Base-by-base conservation (phyloP, 495 filamentous ascomycete species). In the Thermochaetoides thermophila region DNA sequence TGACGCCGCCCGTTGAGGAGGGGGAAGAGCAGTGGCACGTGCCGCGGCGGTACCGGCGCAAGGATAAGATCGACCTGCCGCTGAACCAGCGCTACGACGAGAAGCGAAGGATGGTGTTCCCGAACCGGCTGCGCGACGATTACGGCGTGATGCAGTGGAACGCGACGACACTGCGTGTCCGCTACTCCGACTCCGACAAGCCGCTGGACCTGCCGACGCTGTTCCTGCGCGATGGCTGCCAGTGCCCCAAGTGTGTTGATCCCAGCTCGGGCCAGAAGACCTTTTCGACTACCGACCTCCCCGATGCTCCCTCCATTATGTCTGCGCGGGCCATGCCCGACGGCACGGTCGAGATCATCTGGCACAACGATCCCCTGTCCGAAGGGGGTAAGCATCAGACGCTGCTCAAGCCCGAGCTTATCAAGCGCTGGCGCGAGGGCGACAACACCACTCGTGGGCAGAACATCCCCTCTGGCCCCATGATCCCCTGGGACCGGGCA, bases 181-280 rank as follows among this genome's bases (percentile, higher is more conserved):
- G n/a, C n/a, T n/a, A n/a, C n/a, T n/a, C n/a, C n/a, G 29, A 15
- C 17, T 13, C 9, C 13, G 22, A 17, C 20, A 17, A 13, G 21
- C 0, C 16, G 11, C 9, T 16, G 19, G 14, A 17, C 23, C 5
- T 20, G 15, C 28, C 37, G 16, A 18, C 23, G 20, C 33, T 71
- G 29, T 78, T 73, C 50, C 68, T 93, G 12, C 78, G 86, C 19
- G 86, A 96, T 48, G 46, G 68, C 24, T 96, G 87, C 52, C 44
- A 60, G 23, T 94, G 87, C 44, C 48, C 63, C 3, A 41, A 15
- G 3, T 94, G 87, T 53, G 66, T 87, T 25, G 74, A 93, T 52
- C 68, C 69, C 2, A 69, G 78, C 34, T 85, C 84, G 0, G 78
- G 73, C 34, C 87, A 96, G 48, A 86, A 87, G 53, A 72, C 67